Evolutionary conservation across 1,139 yeast species (phyloP), one percentile per base, ranked within the genome.

Genomic region (Hyphopichia burtonii): DNA sequence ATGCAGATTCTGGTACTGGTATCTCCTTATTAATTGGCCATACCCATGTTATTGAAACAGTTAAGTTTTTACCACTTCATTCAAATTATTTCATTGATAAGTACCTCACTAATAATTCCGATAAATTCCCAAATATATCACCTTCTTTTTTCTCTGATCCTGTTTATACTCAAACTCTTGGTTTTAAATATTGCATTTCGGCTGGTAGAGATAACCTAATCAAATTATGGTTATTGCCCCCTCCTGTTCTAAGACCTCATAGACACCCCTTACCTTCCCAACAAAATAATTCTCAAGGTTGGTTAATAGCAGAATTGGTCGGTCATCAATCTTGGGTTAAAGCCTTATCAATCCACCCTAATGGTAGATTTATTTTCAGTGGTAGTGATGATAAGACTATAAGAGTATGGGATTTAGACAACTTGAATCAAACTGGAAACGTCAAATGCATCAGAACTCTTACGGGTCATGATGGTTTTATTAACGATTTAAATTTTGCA

Each of bases 261-360:
- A 66, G 81, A 30, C 65, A 74, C 10, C 90, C 89, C 4, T 54
- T 72, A 38, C 86, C 90, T 0, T 66, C 82, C 0, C 58, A 58
- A 32, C 52, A 61, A 22, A 72, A 66, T 65, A 49, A 76, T 49
- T 80, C 91, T 1, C 80, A 82, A 39, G 91, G 87, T 2, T 76
- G 76, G 59, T 65, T 79, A 28, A 59, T 90, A 1, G 71, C 76
- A 17, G 73, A 65, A 35, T 66, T 84, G 43, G 57, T 62, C 12
- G 97, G 95, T 1, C 98, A 91, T 61, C 81, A 82, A 43, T 87
- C 95, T 15, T 91, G 98, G 98, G 86, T 91, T 1, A 80, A 86
- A 48, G 76, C 82, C 10, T 56, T 89, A 15, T 71, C 69, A 9
- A 67, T 87, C 39, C 96, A 88, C 59, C 95, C 96, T 1, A 82